Evolutionary conservation across 75 land plant species (phyloP).

Genomic region (Selaginella moellendorffii): DNA sequence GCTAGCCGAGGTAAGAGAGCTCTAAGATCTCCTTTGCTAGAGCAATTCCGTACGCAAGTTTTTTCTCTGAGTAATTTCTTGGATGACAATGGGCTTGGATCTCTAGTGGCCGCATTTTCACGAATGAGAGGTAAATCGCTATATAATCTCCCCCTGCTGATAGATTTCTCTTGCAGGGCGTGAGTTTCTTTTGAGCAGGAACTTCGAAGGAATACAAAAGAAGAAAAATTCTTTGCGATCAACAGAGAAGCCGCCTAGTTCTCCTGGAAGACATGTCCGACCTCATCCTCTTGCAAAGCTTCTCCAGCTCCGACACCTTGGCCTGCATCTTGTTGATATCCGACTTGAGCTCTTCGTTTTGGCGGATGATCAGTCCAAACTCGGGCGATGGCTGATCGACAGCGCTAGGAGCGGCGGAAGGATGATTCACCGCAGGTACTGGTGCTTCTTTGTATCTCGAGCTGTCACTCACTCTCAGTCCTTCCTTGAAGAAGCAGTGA

Average conservation of each 20-base stretch:
- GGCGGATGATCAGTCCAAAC: constrained; percentile 11
- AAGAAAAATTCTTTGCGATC: no score
- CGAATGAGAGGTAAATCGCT: no score
- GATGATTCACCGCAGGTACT: neutral
- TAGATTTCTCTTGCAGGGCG: no score
- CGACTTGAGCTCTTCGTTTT: constrained; percentile 38
- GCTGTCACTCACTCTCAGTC: neutral
- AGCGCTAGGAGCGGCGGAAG: neutral
- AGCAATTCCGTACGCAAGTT: no score
- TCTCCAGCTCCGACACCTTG: constrained; percentile 60
- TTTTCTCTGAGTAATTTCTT: no score
- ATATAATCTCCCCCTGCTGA: no score
- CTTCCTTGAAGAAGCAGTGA: neutral
- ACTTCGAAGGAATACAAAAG: no score
- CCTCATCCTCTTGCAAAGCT: constrained; percentile 47
- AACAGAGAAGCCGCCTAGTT: neutral
- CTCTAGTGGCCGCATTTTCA: no score
- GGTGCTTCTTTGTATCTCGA: neutral
- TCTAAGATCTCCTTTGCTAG: no score
- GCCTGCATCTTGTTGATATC: constrained; percentile 54
- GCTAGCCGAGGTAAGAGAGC: no score
- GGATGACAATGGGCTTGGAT: no score
- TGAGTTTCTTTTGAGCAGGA: no score
- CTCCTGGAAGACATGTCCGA: constrained; percentile 31
- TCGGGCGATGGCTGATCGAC: constrained; percentile 4